phyloP scores from a whole-genome alignment of 257 asterid species.

The Nyctanthes arbortristis region DNA sequence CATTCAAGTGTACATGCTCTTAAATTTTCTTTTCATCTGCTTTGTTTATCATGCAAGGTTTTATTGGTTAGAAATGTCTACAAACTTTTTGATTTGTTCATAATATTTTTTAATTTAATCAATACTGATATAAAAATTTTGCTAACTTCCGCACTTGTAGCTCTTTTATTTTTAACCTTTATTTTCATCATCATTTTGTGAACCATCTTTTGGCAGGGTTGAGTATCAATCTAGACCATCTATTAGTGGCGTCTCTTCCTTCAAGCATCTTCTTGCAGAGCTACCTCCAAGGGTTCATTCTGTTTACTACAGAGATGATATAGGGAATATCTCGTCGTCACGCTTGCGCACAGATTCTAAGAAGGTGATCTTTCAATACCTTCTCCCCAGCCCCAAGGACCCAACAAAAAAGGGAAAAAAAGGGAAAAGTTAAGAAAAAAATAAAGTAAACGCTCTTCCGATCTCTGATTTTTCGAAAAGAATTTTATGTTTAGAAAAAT shows the following conservation, averaged over 20 bases:
- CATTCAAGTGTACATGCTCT: neutral
- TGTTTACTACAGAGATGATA: constrained; percentile 94
- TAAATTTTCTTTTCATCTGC: neutral
- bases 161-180: neutral
- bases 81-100: neutral
- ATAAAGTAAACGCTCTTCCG: neutral
- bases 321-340: constrained; percentile 93
- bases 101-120: neutral
- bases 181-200: constrained; percentile 18
- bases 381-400: constrained; percentile 5
- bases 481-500: neutral
- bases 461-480: constrained; percentile 8
- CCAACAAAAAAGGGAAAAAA: too few relatives aligned
- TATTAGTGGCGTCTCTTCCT: constrained; percentile 75
- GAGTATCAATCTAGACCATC: constrained; percentile 84
- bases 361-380: constrained; percentile 55
- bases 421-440: neutral
- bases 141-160: neutral
- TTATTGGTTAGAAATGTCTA: neutral
- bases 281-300: constrained; percentile 97
- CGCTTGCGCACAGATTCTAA: constrained; percentile 68
- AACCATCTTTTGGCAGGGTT: constrained; percentile 59
- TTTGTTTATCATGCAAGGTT: neutral
- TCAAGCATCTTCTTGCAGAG: constrained; percentile 89
- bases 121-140: neutral